Evolutionary conservation across 306 rosid genomes (phyloP).

Genomic region (Vigna hirtella): DNA sequence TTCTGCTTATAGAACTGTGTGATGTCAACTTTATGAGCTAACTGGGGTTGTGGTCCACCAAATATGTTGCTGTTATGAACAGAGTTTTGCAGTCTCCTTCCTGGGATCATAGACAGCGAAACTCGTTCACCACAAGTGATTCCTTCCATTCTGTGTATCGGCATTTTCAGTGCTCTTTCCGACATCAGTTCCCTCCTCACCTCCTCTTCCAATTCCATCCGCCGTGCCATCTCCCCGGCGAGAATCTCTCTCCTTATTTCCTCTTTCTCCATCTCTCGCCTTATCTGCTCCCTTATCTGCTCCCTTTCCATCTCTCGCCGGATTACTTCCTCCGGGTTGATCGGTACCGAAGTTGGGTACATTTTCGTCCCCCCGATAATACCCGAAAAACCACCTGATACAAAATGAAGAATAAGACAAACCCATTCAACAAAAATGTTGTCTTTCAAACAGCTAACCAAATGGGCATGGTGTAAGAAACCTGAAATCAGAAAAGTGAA

Average conservation of each 20-base stretch:
- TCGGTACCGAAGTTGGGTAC: not conserved
- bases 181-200: not conserved
- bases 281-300: slow-evolving; percentile 45
- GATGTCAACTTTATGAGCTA: not conserved
- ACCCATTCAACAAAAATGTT: not conserved
- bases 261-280: slow-evolving; percentile 57
- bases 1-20: not conserved
- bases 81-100: not conserved
- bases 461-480: not conserved
- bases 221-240: slow-evolving; percentile 30
- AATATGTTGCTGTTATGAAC: not conserved
- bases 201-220: not conserved
- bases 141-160: not conserved
- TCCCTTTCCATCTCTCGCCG: slow-evolving; percentile 52
- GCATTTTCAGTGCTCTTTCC: not conserved
- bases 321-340: slow-evolving; percentile 31
- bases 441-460: not conserved
- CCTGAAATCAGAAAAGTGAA: not conserved
- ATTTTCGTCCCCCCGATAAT: not conserved
- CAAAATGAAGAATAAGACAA: not conserved
- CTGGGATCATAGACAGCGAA: not conserved
- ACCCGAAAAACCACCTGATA: slow-evolving; percentile 10
- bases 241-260: slow-evolving; percentile 58
- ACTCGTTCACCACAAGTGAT: too few relatives aligned
- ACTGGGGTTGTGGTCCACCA: not conserved